Evolutionary conservation across 352 stramenopile genomes (phyloP).

Genomic region (Phytophthora crassamura): DNA sequence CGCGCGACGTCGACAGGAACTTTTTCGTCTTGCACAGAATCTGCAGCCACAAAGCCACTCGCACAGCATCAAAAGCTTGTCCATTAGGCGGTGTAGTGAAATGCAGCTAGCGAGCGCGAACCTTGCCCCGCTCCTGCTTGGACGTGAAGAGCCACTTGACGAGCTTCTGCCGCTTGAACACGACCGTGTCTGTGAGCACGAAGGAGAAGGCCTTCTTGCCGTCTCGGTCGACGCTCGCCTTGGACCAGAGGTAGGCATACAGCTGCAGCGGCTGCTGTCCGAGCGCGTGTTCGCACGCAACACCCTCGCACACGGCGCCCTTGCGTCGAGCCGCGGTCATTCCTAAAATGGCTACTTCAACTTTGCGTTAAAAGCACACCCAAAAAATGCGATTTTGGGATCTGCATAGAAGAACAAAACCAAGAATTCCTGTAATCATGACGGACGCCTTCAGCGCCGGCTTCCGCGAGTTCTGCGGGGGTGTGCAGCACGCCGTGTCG

Average conservation of each 20-base stretch:
- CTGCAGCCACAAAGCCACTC: constrained; percentile 25
- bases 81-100: neutral
- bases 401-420: constrained; percentile 10
- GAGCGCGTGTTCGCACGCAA: constrained; percentile 71
- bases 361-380: constrained; percentile 23
- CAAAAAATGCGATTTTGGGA: constrained; percentile 2
- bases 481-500: constrained; percentile 87
- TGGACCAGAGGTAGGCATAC: constrained; percentile 67
- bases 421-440: constrained; percentile 22
- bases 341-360: constrained; percentile 28
- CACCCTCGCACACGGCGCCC: constrained; percentile 59
- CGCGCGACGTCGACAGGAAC: constrained; percentile 48
- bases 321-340: constrained; percentile 36
- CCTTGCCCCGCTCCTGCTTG: constrained; percentile 72
- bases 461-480: constrained; percentile 86
- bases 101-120: constrained; percentile 12
- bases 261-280: constrained; percentile 68
- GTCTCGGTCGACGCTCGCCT: constrained; percentile 23
- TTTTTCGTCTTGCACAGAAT: constrained; percentile 74
- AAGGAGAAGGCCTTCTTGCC: constrained; percentile 49
- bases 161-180: constrained; percentile 77
- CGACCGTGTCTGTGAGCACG: constrained; percentile 68
- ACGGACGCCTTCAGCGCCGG: constrained; percentile 61
- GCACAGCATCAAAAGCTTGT: neutral
- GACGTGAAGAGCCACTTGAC: constrained; percentile 79